Conservation (phyloP, 495 filamentous ascomycete genomes). For the Trichodelitschia bisporula region DNA sequence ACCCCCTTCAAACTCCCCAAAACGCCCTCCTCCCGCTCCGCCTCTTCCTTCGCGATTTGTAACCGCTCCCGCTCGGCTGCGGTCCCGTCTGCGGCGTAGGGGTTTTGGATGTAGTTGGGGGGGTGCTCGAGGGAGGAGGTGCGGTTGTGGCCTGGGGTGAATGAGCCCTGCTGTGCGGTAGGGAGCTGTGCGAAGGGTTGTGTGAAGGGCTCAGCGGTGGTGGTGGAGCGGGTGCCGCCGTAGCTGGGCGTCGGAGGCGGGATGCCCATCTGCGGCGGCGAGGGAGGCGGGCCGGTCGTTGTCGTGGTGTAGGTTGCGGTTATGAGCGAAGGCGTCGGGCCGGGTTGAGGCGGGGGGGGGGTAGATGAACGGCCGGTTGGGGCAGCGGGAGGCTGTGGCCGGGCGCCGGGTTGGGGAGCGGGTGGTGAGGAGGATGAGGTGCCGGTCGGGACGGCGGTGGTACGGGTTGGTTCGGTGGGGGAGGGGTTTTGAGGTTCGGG, state of each 20-base stretch:
- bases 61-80: neutral
- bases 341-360: neutral
- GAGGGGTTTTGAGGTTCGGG: too few relatives aligned
- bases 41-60: neutral
- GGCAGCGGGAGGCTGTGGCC: neutral
- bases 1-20: neutral
- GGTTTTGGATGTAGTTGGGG: neutral
- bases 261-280: neutral
- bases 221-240: neutral
- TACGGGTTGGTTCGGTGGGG: neutral
- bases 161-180: neutral
- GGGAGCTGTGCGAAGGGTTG: neutral
- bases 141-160: neutral
- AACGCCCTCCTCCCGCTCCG: neutral
- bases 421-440: neutral
- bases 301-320: neutral
- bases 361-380: neutral
- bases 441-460: neutral
- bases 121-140: neutral
- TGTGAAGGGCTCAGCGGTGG: neutral
- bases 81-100: neutral
- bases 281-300: neutral
- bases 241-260: neutral
- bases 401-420: neutral
- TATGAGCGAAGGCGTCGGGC: neutral